A percentile compares a stretch with the other conserved stretches of the same genome.
These are phyloP conservation scores for Cadophora luteo-olivacea DNA, from an alignment of 2,329 filamentous ascomycete genomes.

Conservation along the genomic window DNA sequence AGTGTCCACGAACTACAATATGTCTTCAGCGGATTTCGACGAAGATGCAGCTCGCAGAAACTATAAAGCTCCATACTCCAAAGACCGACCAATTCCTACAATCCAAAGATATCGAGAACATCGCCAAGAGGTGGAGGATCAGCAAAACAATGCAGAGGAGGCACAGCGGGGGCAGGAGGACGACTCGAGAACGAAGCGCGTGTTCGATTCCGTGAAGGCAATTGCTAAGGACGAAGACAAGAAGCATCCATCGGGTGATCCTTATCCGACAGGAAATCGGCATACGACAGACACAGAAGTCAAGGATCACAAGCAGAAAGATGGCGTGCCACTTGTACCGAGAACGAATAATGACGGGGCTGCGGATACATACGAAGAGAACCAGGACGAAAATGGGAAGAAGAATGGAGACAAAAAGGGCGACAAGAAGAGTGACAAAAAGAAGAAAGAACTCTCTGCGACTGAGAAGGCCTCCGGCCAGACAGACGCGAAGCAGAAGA, in stretches of 20 bases:
- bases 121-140: slow-evolving; percentile 33
- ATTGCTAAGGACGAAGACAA: slow-evolving; percentile 39
- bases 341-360: slow-evolving; percentile 15
- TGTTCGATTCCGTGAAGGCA: slow-evolving; percentile 33
- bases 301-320: not conserved
- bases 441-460: slow-evolving; percentile 28
- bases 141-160: slow-evolving; percentile 33
- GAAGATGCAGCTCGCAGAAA: slow-evolving; percentile 37
- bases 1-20: not conserved
- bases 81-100: slow-evolving; percentile 39
- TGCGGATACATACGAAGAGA: slow-evolving; percentile 11
- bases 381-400: slow-evolving; percentile 16
- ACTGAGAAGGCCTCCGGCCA: slow-evolving; percentile 36
- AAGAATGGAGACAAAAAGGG: slow-evolving; percentile 1
- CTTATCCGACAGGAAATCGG: slow-evolving; percentile 38
- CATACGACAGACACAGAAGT: slow-evolving; percentile 27
- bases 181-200: slow-evolving; percentile 36
- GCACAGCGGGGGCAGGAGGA: slow-evolving; percentile 39
- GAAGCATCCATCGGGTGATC: slow-evolving; percentile 30
- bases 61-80: slow-evolving; percentile 38
- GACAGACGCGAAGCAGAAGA: slow-evolving; percentile 38
- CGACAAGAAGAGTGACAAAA: slow-evolving; percentile 15
- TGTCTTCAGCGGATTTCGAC: slow-evolving; percentile 33
- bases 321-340: slow-evolving; percentile 11
- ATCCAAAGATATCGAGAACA: slow-evolving; percentile 39